A percentile compares a stretch with the other conserved stretches of the same genome.
Evolutionary conservation across 148 eudicot genomes (phyloP).

Genomic region (Rhododendron henanense): DNA sequence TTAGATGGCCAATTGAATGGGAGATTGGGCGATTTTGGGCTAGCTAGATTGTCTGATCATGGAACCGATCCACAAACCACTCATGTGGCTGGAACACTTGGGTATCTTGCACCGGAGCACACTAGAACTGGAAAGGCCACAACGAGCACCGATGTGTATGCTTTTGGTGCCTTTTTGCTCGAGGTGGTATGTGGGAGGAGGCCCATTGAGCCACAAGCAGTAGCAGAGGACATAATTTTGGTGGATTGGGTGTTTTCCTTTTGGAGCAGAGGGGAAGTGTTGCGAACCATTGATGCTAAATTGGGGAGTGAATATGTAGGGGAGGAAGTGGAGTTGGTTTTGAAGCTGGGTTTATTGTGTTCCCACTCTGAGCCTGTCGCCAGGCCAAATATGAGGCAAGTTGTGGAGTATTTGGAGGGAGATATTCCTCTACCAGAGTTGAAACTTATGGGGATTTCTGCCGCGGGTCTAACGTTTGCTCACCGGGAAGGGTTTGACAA

Average conservation of each 20-base stretch:
- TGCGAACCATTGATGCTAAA: constrained; percentile 5
- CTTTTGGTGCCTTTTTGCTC: too few relatives aligned
- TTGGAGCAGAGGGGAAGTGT: constrained; percentile 6
- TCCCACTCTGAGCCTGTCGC: constrained; percentile 15
- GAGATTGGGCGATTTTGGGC: too few relatives aligned
- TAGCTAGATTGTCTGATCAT: too few relatives aligned
- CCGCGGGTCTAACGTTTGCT: neutral
- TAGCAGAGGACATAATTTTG: neutral
- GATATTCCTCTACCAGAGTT: constrained; percentile 6
- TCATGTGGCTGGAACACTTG: too few relatives aligned
- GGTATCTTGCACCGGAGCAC: too few relatives aligned
- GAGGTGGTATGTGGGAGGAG: too few relatives aligned
- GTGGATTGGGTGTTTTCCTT: constrained; percentile 20
- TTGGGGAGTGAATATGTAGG: constrained; percentile 8
- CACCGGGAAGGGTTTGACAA: neutral
- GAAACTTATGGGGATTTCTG: neutral
- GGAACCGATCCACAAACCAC: too few relatives aligned
- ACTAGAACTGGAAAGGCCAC: too few relatives aligned
- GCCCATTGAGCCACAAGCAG: too few relatives aligned
- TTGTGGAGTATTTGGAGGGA: constrained; percentile 28
- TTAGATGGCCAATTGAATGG: too few relatives aligned
- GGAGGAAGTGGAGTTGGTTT: constrained; percentile 20
- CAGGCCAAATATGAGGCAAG: constrained; percentile 41
- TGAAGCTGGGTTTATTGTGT: constrained; percentile 46
- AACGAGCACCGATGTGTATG: too few relatives aligned